Evolutionary conservation across 139 green algal genomes (phyloP).

Genomic region (Closterium sp.): DNA sequence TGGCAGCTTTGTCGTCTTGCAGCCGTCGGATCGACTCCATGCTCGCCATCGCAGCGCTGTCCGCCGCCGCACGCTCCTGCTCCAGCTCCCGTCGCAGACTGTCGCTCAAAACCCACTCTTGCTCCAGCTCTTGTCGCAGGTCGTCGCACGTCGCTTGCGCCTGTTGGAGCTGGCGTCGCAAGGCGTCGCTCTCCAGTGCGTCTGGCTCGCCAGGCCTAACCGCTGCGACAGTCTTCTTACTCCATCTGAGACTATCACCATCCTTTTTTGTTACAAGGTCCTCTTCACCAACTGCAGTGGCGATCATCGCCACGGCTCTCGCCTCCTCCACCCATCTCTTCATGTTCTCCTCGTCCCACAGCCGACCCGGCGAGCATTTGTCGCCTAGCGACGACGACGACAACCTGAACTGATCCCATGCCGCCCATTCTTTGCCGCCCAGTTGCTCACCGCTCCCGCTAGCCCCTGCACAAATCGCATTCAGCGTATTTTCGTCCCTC

Average conservation of each 20-base stretch:
- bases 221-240: not conserved
- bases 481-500: not conserved
- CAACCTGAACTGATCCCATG: not conserved
- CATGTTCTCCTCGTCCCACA: not conserved
- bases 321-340: not conserved
- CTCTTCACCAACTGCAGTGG: not conserved
- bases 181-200: not conserved
- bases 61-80: not conserved
- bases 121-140: not conserved
- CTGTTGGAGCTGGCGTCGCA: not conserved
- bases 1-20: not conserved
- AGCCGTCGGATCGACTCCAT: not conserved
- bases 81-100: constrained; percentile 1
- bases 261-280: not conserved
- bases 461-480: not conserved
- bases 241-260: not conserved
- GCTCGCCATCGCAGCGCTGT: not conserved
- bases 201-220: not conserved
- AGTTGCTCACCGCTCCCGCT: not conserved
- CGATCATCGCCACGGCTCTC: not conserved
- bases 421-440: not conserved
- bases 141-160: not conserved
- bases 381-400: not conserved
- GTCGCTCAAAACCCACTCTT: not conserved
- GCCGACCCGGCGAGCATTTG: not conserved